Percentiles rank a stretch among this genome's conserved stretches.
Conservation (phyloP, 2,329 filamentous ascomycete species). For the Penicillium sclerotiorum region DNA sequence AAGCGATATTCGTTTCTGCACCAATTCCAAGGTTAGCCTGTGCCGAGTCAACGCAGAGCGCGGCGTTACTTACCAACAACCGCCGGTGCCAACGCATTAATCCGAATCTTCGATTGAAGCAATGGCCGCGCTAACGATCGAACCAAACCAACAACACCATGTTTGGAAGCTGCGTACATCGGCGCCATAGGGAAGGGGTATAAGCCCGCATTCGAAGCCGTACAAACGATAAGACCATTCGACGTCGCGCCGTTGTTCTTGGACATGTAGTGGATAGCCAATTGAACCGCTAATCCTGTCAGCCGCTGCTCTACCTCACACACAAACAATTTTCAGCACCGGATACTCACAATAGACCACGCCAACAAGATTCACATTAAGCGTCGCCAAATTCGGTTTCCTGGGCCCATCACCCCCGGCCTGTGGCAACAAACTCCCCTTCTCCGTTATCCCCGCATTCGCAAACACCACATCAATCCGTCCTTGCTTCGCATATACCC, state of each 20-base stretch:
- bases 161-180: slow-evolving; percentile 54
- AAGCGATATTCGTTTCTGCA: slow-evolving; percentile 53
- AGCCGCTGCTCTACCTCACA: too few relatives aligned
- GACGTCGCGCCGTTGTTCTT: slow-evolving; percentile 40
- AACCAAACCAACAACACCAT: slow-evolving; percentile 54
- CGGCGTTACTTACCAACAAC: slow-evolving; percentile 53
- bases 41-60: too few relatives aligned
- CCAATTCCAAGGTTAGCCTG: slow-evolving; percentile 26
- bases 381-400: slow-evolving; percentile 39
- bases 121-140: slow-evolving; percentile 50
- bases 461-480: slow-evolving; percentile 53
- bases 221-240: slow-evolving; percentile 56
- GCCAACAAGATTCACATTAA: slow-evolving; percentile 44
- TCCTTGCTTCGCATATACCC: slow-evolving; percentile 35
- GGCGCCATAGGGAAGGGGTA: slow-evolving; percentile 57
- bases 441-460: slow-evolving; percentile 54
- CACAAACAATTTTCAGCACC: too few relatives aligned
- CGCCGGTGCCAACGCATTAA: slow-evolving; percentile 56
- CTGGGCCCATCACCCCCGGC: slow-evolving; percentile 36
- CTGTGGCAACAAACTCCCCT: slow-evolving; percentile 38
- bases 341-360: slow-evolving; percentile 51
- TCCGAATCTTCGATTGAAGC: slow-evolving; percentile 48
- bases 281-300: slow-evolving; percentile 56
- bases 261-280: slow-evolving; percentile 55
- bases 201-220: slow-evolving; percentile 56